Percentiles rank a stretch among this genome's conserved stretches.
These are phyloP conservation scores for Sicyos edulis DNA, from an alignment of 306 rosid genomes.

Conservation along the genomic window DNA sequence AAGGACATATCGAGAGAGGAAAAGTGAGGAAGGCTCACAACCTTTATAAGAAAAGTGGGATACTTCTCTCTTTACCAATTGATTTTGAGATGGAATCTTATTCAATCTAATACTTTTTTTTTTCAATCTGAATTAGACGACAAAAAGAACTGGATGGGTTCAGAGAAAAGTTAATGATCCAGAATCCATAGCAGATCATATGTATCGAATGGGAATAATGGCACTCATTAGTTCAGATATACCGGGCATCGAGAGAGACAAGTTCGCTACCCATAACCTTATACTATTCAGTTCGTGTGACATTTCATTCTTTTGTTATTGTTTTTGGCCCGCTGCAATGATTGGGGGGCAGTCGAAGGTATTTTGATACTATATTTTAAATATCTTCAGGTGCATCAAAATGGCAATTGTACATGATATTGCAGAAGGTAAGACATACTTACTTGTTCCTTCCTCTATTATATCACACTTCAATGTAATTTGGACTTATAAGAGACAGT, in stretches of 20 bases:
- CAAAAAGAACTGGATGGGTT: slow-evolving; percentile 85
- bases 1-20: too few relatives aligned
- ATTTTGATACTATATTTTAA: slow-evolving; percentile 17
- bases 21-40: too few relatives aligned
- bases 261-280: slow-evolving; percentile 32
- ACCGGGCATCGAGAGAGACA: slow-evolving; percentile 72
- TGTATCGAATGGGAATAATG: slow-evolving; percentile 87
- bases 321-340: background rate
- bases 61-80: too few relatives aligned
- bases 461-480: background rate
- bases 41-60: too few relatives aligned
- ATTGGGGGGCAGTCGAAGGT: background rate
- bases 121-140: slow-evolving; percentile 39
- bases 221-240: slow-evolving; percentile 75
- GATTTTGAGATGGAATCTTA: too few relatives aligned
- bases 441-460: background rate
- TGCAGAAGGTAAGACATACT: slow-evolving; percentile 58
- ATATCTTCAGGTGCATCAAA: slow-evolving; percentile 66
- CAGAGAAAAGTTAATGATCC: slow-evolving; percentile 49
- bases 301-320: background rate
- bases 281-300: background rate
- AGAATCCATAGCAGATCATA: slow-evolving; percentile 88
- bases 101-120: too few relatives aligned
- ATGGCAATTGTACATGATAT: slow-evolving; percentile 93
- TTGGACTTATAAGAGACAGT: background rate